phyloP scores from a whole-genome alignment of 257 asterid genomes.

The Schizonepeta tenuifolia region DNA sequence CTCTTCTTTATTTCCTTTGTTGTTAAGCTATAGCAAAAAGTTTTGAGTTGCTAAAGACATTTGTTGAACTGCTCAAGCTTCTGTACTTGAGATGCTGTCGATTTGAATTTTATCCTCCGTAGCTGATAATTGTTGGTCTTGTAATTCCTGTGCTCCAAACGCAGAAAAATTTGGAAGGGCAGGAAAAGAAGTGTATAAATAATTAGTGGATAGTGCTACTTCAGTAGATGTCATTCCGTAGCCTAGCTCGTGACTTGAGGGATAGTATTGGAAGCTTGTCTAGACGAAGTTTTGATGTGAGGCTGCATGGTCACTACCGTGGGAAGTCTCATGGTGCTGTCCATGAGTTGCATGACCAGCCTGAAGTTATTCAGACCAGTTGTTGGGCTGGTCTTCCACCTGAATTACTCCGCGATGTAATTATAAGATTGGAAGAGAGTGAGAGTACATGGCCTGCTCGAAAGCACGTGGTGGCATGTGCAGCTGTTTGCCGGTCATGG shows the following conservation, averaged over 20 bases:
- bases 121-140: not conserved
- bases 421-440: constrained; percentile 76
- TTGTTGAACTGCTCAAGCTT: constrained; percentile 32
- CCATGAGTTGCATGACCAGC: constrained; percentile 74
- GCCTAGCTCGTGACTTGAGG: constrained; percentile 83
- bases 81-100: not conserved
- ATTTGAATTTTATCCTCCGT: constrained; percentile 33
- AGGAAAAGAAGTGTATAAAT: not conserved
- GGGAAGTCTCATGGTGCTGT: constrained; percentile 81
- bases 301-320: constrained; percentile 48
- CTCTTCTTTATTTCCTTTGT: constrained; percentile 52
- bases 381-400: constrained; percentile 91
- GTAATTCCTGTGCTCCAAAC: constrained; percentile 24
- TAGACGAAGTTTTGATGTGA: constrained; percentile 67
- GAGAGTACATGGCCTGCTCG: constrained; percentile 90
- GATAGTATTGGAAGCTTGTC: constrained; percentile 86
- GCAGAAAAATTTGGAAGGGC: constrained; percentile 32
- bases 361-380: constrained; percentile 66
- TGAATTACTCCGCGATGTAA: constrained; percentile 78
- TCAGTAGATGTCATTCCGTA: constrained; percentile 72
- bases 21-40: constrained; percentile 55
- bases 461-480: constrained; percentile 81
- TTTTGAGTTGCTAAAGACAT: constrained; percentile 32
- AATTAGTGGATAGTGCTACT: constrained; percentile 28
- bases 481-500: constrained; percentile 87